These are phyloP conservation scores for Yamadazyma friedrichii DNA, from an alignment of 1,139 yeast genomes.

Conservation along the genomic window DNA sequence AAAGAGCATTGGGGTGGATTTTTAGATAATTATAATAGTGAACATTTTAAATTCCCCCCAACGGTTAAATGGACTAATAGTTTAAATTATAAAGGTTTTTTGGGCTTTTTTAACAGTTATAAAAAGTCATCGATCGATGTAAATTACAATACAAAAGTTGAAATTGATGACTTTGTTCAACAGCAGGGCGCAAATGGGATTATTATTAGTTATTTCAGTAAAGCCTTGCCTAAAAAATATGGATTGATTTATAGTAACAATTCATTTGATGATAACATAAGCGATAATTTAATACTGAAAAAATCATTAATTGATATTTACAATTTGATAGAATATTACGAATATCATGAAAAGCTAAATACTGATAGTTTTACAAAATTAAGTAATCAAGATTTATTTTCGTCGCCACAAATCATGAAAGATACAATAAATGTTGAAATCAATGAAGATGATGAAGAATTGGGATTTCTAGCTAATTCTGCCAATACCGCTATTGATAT, in stretches of 20 bases:
- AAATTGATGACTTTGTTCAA: slow-evolving; percentile 17
- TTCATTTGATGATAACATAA: slow-evolving; percentile 10
- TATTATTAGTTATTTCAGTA: slow-evolving; percentile 27
- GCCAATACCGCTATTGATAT: slow-evolving; percentile 26
- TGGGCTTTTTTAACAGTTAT: slow-evolving; percentile 28
- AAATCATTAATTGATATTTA: slow-evolving; percentile 26
- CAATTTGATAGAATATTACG: slow-evolving; percentile 34
- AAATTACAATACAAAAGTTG: slow-evolving; percentile 15
- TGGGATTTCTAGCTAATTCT: slow-evolving; percentile 11
- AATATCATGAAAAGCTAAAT: slow-evolving; percentile 29
- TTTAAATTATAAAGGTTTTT: slow-evolving; percentile 35
- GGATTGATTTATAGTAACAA: slow-evolving; percentile 29
- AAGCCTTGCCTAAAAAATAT: slow-evolving; percentile 27
- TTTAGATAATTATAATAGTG: slow-evolving; percentile 25
- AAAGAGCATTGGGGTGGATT: slow-evolving; percentile 32
- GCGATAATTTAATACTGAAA: slow-evolving; percentile 11
- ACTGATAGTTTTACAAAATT: slow-evolving; percentile 18
- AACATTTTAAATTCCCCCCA: slow-evolving; percentile 22
- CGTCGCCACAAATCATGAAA: slow-evolving; percentile 15
- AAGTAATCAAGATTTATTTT: slow-evolving; percentile 21
- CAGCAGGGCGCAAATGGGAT: slow-evolving; percentile 22
- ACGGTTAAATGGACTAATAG: slow-evolving; percentile 38
- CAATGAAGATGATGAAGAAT: slow-evolving; percentile 11
- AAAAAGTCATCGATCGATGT: slow-evolving; percentile 33
- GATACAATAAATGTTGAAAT: slow-evolving; percentile 15